These are phyloP conservation scores for Annulohypoxylon truncatum DNA, from an alignment of 2,329 filamentous ascomycete genomes.

Conservation along the genomic window DNA sequence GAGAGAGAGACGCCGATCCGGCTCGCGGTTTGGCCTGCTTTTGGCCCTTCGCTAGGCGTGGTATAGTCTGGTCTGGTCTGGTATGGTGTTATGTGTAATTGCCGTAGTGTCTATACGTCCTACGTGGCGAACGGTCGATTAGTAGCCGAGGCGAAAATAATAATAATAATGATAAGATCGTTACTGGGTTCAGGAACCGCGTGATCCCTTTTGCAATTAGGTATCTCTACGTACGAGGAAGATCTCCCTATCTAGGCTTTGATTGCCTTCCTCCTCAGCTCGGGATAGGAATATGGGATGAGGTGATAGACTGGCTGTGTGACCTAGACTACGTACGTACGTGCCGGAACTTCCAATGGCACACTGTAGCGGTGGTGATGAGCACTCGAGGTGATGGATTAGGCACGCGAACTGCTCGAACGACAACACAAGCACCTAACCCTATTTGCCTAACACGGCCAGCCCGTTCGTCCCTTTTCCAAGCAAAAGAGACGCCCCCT, in stretches of 20 bases:
- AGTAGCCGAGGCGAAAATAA: neutral
- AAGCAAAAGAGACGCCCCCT: neutral
- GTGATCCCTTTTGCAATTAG: neutral
- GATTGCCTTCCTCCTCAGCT: neutral
- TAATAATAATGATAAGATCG: no score
- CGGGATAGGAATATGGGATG: neutral
- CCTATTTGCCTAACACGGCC: neutral
- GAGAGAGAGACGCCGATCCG: neutral
- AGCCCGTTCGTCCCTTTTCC: neutral
- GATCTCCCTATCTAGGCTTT: conserved; percentile 1
- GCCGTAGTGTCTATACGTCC: neutral
- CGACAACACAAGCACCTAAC: neutral
- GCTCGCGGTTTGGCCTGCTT: neutral
- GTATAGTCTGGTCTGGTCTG: no score
- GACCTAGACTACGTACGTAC: neutral
- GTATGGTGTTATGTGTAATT: neutral
- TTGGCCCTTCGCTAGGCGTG: neutral
- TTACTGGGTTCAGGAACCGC: neutral
- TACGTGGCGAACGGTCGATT: neutral
- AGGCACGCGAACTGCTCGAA: conserved; percentile 2
- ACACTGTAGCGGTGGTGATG: neutral
- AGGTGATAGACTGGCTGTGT: neutral
- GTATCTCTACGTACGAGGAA: neutral
- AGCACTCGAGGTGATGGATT: neutral
- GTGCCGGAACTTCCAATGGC: neutral